phyloP scores from a whole-genome alignment of 2,329 filamentous ascomycete genomes.

The Nemania serpens region DNA sequence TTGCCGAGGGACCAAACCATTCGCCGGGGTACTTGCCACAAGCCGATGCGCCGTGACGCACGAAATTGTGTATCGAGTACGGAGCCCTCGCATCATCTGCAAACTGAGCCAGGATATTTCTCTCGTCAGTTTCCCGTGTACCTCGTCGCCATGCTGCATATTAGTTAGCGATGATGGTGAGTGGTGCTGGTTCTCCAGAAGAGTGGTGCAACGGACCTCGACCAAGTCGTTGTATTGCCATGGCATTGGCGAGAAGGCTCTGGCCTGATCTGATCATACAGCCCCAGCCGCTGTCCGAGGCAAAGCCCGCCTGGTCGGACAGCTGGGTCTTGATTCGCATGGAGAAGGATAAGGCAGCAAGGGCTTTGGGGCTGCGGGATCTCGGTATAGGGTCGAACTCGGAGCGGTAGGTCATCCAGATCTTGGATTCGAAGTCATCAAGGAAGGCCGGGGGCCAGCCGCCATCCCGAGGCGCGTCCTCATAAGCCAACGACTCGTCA shows the following conservation, averaged over 20 bases:
- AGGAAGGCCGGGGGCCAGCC: conserved; percentile 87
- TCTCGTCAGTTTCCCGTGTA: conserved; percentile 62
- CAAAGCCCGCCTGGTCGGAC: conserved; percentile 79
- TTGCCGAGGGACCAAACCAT: conserved; percentile 98
- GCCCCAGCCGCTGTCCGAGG: conserved; percentile 94
- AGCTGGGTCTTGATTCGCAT: conserved; percentile 84
- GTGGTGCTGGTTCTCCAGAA: background rate
- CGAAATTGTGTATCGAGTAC: conserved; percentile 95
- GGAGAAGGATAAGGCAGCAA: conserved; percentile 74
- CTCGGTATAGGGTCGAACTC: conserved; percentile 83
- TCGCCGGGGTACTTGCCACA: conserved; percentile 96
- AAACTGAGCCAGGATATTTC: conserved; percentile 76
- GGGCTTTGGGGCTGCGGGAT: conserved; percentile 73
- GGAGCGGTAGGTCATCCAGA: conserved; percentile 97
- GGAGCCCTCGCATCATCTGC: conserved; percentile 84
- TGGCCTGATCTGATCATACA: conserved; percentile 99
- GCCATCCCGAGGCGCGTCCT: conserved; percentile 50
- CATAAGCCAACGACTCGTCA: conserved; percentile 56
- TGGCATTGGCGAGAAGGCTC: conserved; percentile 85
- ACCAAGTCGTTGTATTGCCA: conserved; percentile 74
- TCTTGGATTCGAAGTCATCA: conserved; percentile 87
- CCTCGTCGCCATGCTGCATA: conserved; percentile 75
- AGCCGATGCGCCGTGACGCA: conserved; percentile 79
- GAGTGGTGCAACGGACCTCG: conserved; percentile 62
- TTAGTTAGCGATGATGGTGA: conserved; percentile 27